These are phyloP conservation scores for Tillandsia fasciculata DNA, from an alignment of 176 grass and related monocot species.

Conservation along the genomic window DNA sequence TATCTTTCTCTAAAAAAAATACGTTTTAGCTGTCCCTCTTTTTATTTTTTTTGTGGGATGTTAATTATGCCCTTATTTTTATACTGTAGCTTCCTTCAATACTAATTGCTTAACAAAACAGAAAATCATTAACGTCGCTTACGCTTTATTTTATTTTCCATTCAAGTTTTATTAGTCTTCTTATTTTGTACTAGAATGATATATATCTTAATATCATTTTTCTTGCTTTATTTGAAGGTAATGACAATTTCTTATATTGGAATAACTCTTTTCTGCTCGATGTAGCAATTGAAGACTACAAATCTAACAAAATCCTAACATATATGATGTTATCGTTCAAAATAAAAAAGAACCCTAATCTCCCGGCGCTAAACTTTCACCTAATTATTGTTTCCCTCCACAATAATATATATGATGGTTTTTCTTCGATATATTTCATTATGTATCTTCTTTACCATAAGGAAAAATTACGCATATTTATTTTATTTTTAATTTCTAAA, in stretches of 20 bases:
- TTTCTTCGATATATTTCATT: conserved; percentile 7
- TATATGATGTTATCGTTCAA: neutral
- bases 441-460: too few species aligned
- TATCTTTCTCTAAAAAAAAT: too few species aligned
- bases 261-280: neutral
- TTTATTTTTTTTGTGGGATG: too few species aligned
- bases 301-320: neutral
- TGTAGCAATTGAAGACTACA: neutral
- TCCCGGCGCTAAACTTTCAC: conserved; percentile 13
- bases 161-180: neutral
- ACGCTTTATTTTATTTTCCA: neutral
- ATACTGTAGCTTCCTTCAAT: too few species aligned
- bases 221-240: neutral
- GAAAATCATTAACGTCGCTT: too few species aligned
- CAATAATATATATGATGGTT: conserved; percentile 6
- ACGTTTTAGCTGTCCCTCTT: too few species aligned
- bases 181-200: neutral
- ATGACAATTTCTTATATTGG: too few species aligned
- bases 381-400: conserved; percentile 16
- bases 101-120: too few species aligned
- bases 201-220: neutral
- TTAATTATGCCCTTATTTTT: too few species aligned
- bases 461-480: too few species aligned
- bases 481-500: too few species aligned
- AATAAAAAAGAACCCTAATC: neutral